Evolutionary conservation across 139 green algal genomes (phyloP).

Genomic region (Chlorella vulgaris): DNA sequence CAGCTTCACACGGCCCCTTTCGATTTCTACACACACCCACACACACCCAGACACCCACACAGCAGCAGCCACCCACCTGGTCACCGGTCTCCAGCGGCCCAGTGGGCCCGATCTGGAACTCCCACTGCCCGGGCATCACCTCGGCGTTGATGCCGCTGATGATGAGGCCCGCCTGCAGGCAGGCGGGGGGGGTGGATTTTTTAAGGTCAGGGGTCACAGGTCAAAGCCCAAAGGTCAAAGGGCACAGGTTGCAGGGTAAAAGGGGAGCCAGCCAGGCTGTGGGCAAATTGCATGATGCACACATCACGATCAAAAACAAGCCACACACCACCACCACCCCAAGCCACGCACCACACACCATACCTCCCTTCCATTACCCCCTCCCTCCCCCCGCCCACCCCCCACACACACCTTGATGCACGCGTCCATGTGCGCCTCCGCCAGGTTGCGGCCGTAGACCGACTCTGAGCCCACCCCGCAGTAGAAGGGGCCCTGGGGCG

Average conservation of each 20-base stretch:
- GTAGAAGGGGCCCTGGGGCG: slow-evolving; percentile 85
- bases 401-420: slow-evolving; percentile 69
- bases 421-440: slow-evolving; percentile 84
- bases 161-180: slow-evolving; percentile 63
- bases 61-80: slow-evolving; percentile 43
- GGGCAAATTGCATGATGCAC: too few relatives aligned
- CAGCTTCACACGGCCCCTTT: too few relatives aligned
- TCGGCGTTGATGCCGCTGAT: slow-evolving; percentile 91
- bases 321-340: neutral
- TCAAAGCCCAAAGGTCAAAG: neutral
- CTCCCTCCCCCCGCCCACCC: neutral
- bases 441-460: slow-evolving; percentile 83
- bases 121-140: slow-evolving; percentile 94
- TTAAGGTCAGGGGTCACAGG: neutral
- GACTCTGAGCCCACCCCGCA: slow-evolving; percentile 82
- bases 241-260: neutral
- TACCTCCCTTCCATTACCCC: neutral
- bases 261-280: too few relatives aligned
- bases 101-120: slow-evolving; percentile 91
- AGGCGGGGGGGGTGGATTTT: neutral
- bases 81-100: slow-evolving; percentile 84
- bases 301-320: neutral
- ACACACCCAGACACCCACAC: neutral
- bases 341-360: neutral
- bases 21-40: too few relatives aligned